phyloP scores from a whole-genome alignment of 352 stramenopile genomes.

The Phytophthora sp. region DNA sequence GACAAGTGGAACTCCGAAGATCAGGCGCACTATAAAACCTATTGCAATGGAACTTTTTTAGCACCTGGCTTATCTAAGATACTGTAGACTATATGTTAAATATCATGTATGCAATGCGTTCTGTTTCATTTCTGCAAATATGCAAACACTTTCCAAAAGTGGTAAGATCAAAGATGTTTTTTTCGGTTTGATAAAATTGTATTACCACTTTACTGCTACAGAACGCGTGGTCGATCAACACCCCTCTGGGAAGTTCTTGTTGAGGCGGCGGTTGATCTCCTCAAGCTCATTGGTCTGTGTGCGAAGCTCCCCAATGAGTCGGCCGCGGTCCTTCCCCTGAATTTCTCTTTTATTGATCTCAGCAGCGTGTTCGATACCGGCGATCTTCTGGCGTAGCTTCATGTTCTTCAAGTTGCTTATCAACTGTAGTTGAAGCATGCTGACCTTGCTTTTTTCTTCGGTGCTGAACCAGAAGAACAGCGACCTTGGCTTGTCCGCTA shows the following conservation, averaged over 20 bases:
- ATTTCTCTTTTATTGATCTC: not conserved
- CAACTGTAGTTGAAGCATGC: conserved; percentile 2
- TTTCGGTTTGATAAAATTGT: no score
- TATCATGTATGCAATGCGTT: no score
- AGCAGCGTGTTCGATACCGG: not conserved
- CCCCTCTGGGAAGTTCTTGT: conserved; percentile 1
- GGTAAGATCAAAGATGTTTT: no score
- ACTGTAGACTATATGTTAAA: no score
- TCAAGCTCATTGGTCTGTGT: conserved; percentile 2
- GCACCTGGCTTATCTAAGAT: no score
- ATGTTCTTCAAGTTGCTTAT: conserved; percentile 5
- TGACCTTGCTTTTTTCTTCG: not conserved
- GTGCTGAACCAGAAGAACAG: conserved; percentile 2
- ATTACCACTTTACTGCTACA: no score
- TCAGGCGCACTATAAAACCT: no score
- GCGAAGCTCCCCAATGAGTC: conserved; percentile 1
- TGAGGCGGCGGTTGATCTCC: conserved; percentile 1
- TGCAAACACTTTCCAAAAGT: no score
- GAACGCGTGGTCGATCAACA: no score
- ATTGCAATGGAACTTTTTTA: no score
- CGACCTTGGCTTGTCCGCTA: not conserved
- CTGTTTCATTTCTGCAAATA: no score
- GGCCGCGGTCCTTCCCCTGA: not conserved
- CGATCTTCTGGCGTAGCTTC: conserved; percentile 4
- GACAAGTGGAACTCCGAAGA: not conserved